These are phyloP conservation scores for Copromyces sp. DNA, from an alignment of 495 filamentous ascomycete genomes.

Conservation along the genomic window DNA sequence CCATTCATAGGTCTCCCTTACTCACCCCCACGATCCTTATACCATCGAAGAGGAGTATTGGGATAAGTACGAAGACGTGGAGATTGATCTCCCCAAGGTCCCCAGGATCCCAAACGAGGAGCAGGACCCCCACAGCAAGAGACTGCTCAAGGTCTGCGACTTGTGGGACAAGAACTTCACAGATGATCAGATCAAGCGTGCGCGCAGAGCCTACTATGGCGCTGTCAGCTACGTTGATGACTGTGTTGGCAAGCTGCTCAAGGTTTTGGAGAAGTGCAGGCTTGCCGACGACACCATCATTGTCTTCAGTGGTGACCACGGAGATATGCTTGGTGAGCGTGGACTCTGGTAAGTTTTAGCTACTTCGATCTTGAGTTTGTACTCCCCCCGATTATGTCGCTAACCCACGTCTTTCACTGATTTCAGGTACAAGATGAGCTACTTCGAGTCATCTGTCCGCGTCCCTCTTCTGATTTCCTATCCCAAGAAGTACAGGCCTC, in stretches of 20 bases:
- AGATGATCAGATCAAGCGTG: constrained; percentile 68
- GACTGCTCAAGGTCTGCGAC: constrained; percentile 71
- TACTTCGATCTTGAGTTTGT: background rate
- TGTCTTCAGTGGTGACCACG: constrained; percentile 81
- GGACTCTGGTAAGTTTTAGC: constrained; percentile 52
- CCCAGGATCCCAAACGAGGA: constrained; percentile 56
- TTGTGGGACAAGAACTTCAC: constrained; percentile 66
- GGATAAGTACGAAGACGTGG: constrained; percentile 80
- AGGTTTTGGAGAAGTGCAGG: constrained; percentile 60
- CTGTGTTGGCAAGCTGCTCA: constrained; percentile 68
- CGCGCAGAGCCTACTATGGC: constrained; percentile 76
- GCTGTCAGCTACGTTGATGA: constrained; percentile 85
- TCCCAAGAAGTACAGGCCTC: constrained; percentile 56
- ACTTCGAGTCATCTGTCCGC: constrained; percentile 73
- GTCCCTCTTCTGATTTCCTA: constrained; percentile 72
- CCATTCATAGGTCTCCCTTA: constrained; percentile 56
- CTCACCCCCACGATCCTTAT: constrained; percentile 87
- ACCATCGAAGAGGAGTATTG: constrained; percentile 81
- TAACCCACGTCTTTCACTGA: background rate
- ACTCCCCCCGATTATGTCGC: background rate
- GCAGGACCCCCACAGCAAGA: constrained; percentile 72
- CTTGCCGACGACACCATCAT: constrained; percentile 75
- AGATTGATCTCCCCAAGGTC: constrained; percentile 69
- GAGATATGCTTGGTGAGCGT: constrained; percentile 86
- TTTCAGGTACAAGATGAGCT: constrained; percentile 77